Percentiles rank a stretch among this genome's conserved stretches.
These are phyloP conservation scores for Stenogyne calaminthoides DNA, from an alignment of 305 asterid genomes.

Conservation along the genomic window DNA sequence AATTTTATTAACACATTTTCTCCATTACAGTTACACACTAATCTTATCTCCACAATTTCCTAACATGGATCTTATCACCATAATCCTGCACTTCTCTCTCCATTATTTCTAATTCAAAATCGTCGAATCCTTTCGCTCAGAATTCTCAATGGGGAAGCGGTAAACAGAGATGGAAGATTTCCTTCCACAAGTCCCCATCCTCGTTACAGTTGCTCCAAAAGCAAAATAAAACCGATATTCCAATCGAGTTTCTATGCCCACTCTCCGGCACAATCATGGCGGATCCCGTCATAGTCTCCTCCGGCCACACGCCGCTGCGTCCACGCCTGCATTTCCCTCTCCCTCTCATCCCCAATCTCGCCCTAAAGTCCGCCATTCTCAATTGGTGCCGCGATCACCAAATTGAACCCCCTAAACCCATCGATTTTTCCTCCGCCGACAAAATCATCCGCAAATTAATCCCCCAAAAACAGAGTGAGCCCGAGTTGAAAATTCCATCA, in stretches of 20 bases:
- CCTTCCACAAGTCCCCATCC: conserved; percentile 56
- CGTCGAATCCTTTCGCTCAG: no score
- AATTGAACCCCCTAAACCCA: conserved; percentile 55
- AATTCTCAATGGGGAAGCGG: conserved; percentile 64
- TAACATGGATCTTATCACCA: conserved; percentile 10
- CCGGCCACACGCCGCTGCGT: conserved; percentile 85
- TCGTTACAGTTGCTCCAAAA: conserved; percentile 3
- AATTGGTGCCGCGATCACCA: conserved; percentile 61
- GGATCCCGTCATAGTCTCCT: conserved; percentile 84
- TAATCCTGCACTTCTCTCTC: conserved; percentile 6
- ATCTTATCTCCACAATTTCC: neutral
- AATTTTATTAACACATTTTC: neutral
- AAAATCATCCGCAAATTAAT: conserved; percentile 49
- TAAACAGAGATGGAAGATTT: conserved; percentile 71
- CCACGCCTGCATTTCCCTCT: conserved; percentile 69
- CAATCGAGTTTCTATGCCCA: conserved; percentile 76
- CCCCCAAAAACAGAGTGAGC: conserved; percentile 25
- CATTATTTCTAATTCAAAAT: neutral
- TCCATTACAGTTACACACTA: neutral
- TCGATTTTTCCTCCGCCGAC: conserved; percentile 59
- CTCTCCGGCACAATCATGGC: conserved; percentile 74
- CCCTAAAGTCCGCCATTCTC: conserved; percentile 71
- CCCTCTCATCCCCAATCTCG: conserved; percentile 79
- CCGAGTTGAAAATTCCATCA: conserved; percentile 31
- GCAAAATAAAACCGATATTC: conserved; percentile 31